A percentile compares a stretch with the other conserved stretches of the same genome.
These are phyloP conservation scores for Pseudogymnoascus destructans DNA, from an alignment of 2,329 filamentous ascomycete species.

Conservation along the genomic window DNA sequence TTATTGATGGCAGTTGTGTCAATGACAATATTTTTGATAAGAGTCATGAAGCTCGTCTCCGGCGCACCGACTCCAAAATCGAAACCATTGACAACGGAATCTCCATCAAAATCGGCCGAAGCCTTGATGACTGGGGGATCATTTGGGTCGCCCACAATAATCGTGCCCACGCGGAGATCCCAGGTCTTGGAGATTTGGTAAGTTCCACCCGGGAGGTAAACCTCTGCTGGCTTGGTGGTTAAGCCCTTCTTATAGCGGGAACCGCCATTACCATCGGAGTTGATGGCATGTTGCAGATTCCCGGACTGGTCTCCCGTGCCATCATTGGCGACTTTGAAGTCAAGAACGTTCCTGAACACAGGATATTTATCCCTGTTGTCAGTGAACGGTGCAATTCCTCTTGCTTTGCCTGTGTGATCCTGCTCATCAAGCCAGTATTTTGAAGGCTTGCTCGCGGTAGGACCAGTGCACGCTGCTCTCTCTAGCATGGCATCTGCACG, in stretches of 20 bases:
- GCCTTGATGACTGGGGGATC: constrained; percentile 25
- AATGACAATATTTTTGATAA: constrained; percentile 29
- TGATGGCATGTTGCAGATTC: neutral
- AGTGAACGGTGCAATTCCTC: neutral
- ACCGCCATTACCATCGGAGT: neutral
- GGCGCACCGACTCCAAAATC: constrained; percentile 22
- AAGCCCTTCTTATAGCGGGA: neutral
- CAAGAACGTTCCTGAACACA: neutral
- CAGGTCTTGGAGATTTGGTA: neutral
- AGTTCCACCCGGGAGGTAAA: constrained; percentile 7
- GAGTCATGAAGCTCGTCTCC: constrained; percentile 27
- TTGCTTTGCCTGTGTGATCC: neutral
- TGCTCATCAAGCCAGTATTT: constrained; percentile 4
- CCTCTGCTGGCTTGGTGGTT: neutral
- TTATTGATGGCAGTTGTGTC: constrained; percentile 26
- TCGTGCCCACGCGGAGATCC: constrained; percentile 20
- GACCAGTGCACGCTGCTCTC: neutral
- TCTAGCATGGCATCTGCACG: neutral
- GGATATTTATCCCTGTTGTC: neutral
- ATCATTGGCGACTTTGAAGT: neutral
- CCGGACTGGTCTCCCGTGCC: neutral
- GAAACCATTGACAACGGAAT: constrained; percentile 21
- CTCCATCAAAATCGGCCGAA: constrained; percentile 15
- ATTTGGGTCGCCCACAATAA: constrained; percentile 28
- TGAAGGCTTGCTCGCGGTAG: constrained; percentile 1